Base-by-base conservation (phyloP, 352 stramenopile species). In the Globisporangium viniferum region DNA sequence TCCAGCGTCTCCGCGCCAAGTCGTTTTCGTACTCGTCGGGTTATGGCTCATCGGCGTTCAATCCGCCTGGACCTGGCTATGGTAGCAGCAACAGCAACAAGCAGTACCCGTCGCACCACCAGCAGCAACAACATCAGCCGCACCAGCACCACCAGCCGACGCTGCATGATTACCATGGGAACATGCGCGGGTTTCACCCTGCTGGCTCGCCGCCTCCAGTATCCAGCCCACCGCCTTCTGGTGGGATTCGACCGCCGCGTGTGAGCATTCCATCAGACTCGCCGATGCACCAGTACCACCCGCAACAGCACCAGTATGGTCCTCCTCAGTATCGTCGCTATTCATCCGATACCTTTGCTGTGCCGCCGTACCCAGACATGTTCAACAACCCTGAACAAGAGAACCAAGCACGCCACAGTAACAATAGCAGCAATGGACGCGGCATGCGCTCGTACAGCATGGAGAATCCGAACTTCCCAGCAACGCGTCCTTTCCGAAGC, bases 11-110 rank as follows among this genome's bases (percentile, higher is more conserved):
- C n/a, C 86, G 86, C 35, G 86, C 84, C 3, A 80, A 84, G 15
- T 93, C 86, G 39, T 93, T 93, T 49, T 93, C 86, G 63, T 91
- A 91, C 64, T 92, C 86, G 2, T 73, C 79, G 35, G 73, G 68
- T 18, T 92, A 92, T 57, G 81, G 81, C 1, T 66, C 74, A 2
- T 77, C 82, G 0, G 80, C 76, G 36, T 90, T 82, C 61, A 66
- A 67, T 62, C 18, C 49, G 27, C 35, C 58, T 31, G 56, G 22
- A 5, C 35, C 53, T 22, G 57, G 33, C 2, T 65, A 56, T 29
- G 39, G 39, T 9, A 44, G 8, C 36, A 39, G 74, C 10, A 87
- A 76, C 58, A 75, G 70, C 57, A 84, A 84, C 58, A 76, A 80
- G 64, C 75, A 84, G 62, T 91, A 85, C 59, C 64, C 69, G 57